Base-by-base conservation (phyloP, 768 basidiomycete species). In the Leccinum pellstonianum region DNA sequence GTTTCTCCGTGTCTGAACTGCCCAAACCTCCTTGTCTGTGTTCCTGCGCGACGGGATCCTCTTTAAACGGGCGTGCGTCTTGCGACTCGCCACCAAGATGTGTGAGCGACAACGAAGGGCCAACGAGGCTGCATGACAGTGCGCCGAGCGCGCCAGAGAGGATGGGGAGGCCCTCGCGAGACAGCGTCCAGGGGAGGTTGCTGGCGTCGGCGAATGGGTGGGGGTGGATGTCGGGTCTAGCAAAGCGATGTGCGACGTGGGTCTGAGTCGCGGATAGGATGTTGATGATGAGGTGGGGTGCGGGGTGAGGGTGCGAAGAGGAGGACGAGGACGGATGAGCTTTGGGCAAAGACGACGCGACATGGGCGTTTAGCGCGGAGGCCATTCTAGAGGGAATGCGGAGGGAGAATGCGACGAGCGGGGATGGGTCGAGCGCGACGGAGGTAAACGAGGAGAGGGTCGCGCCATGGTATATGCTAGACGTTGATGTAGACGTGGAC, bases 381-480 rank as follows among this genome's bases (percentile, higher is more conserved):
- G 94, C 93, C 85, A 96, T 91, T 4, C 93, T 81, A 1, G 94
- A 96, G 4, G 95, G 95, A 17, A 93, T 80, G 35, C 93, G 88
- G 19, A 98, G 81, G 17, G 94, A 88, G 72, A 98, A 98, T 0
- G 93, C 83, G 67, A 98, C 83, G 58, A 97, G 83, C 0, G 95
- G 93, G 64, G 86, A 78, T 2, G 95, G 95, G 64, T 93, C 85
- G 80, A 98, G 85, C 3, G 95, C 86, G 68, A 98, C 86, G 29
- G 93, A 94, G 21, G 93, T 86, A 71, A 98, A 94, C 1, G 94
- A 96, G 9, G 95, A 95, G 33, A 98, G 80, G 1, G 95, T 98
- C 21, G 94, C 93, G 64, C 95, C 95, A 73, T 97, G 95, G 67
- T 83, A 93, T 10, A 58, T 64, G 7, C 37, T 7, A 38, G 65